Base-by-base conservation (phyloP, 441 rosid genomes). In the Erodium moschatum region DNA sequence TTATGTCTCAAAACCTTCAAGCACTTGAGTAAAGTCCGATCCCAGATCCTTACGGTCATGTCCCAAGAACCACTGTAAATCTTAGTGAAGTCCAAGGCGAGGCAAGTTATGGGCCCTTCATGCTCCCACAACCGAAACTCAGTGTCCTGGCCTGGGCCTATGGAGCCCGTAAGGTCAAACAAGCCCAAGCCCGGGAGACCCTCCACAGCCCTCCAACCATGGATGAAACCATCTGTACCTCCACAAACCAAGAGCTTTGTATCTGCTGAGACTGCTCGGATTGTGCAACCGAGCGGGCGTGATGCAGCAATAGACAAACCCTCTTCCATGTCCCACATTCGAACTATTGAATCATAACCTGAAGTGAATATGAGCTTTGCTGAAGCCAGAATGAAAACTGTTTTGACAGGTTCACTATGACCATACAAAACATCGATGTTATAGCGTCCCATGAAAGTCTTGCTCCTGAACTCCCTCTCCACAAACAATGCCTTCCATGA, bases 1-100 rank as follows among this genome's bases (percentile, higher is more conserved):
- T 85, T 70, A 68, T 92, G 97, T 81, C 88, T 85, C 83, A 92
- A 79, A 46, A 85, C 78, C 72, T 80, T 82, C 60, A 76, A 54
- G 78, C 96, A 92, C 61, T 85, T 85, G 75, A 90, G 70, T 0
- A 85, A 86, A 35, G 86, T 69, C 7, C 95, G 89, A 72, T 89
- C 90, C 97, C 96, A 90, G 44, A 90, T 65, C 52, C 96, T 85
- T 73, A 90, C 91, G 35, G 97, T 79, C 98, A 89, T 87, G 77
- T 92, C 98, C 98, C 97, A 92, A 2, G 98, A 90, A 66, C 97
- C 92, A 33, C 97, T 90, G 67, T 79, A 90, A 65, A 92, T 83
- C 79, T 80, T 82, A 8, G 69, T 70, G 38, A 76, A 76, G 74
- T 92, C 97, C 83, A 92, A 66, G 27, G 90, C 89, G 72, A 92